Conservation (phyloP, 495 filamentous ascomycete species). For the Lichina pygmaea region DNA sequence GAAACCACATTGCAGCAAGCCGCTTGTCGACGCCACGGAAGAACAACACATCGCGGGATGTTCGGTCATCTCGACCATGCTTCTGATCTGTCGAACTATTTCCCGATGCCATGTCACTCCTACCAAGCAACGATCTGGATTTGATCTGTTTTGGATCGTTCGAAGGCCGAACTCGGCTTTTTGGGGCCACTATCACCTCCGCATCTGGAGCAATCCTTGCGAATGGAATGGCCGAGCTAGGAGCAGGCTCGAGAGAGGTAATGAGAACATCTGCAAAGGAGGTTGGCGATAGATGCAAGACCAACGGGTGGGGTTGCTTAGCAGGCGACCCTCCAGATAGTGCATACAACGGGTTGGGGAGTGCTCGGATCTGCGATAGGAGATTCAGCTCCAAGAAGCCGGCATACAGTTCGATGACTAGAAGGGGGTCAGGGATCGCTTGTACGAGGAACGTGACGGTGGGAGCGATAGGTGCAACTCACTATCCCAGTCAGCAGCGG, state of each 20-base stretch:
- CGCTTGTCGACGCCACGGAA: constrained; percentile 50
- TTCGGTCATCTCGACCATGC: constrained; percentile 24
- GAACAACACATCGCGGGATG: constrained; percentile 36
- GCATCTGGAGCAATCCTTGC: constrained; percentile 83
- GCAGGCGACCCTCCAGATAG: constrained; percentile 17
- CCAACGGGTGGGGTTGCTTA: constrained; percentile 45
- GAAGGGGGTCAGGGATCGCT: background rate
- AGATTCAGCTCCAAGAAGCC: constrained; percentile 87
- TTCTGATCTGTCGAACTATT: constrained; percentile 37
- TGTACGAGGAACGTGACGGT: background rate
- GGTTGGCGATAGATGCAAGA: constrained; percentile 80
- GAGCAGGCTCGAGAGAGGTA: constrained; percentile 48
- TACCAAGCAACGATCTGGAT: background rate
- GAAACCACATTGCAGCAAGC: constrained; percentile 44
- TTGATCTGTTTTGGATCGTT: background rate
- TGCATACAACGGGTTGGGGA: constrained; percentile 55
- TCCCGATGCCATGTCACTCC: background rate
- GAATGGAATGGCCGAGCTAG: constrained; percentile 40
- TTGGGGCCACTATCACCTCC: constrained; percentile 90
- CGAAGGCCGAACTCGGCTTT: constrained; percentile 25
- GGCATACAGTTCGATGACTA: constrained; percentile 86
- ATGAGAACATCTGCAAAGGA: constrained; percentile 82
- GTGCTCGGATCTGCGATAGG: constrained; percentile 69
- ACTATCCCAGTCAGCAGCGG: constrained; percentile 85
- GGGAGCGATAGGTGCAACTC: constrained; percentile 7